These are phyloP conservation scores for Quercus gilva DNA, from an alignment of 306 rosid species.

Conservation along the genomic window DNA sequence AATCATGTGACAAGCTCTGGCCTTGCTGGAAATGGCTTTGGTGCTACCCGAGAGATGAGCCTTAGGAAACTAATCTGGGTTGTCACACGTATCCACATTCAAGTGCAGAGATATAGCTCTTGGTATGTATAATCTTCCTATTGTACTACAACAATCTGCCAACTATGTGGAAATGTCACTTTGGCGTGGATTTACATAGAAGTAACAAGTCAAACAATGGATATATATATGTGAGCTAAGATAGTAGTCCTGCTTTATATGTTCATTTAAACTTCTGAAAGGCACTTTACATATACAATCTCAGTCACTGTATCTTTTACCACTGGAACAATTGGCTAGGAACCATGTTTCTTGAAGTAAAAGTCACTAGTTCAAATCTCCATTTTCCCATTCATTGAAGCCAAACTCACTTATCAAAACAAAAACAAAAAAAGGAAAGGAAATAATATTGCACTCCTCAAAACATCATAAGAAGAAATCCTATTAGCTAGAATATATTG, in stretches of 20 bases:
- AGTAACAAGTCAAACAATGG: not conserved
- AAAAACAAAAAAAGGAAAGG: too few relatives aligned
- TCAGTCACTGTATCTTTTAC: too few relatives aligned
- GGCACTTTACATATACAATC: not conserved
- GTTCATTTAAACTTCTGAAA: not conserved
- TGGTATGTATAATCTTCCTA: slow-evolving; percentile 44
- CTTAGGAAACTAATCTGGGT: slow-evolving; percentile 87
- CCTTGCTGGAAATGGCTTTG: slow-evolving; percentile 80
- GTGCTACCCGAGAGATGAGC: slow-evolving; percentile 89
- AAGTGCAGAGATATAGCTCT: slow-evolving; percentile 77
- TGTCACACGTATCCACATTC: slow-evolving; percentile 80
- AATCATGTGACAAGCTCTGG: slow-evolving; percentile 86
- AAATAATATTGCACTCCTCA: too few relatives aligned
- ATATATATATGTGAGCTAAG: not conserved
- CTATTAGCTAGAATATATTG: too few relatives aligned
- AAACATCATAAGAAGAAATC: too few relatives aligned
- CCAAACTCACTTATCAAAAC: too few relatives aligned
- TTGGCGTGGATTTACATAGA: not conserved
- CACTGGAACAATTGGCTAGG: too few relatives aligned
- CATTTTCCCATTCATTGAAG: too few relatives aligned
- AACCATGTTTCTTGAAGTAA: too few relatives aligned
- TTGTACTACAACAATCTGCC: not conserved
- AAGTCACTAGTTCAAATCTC: too few relatives aligned
- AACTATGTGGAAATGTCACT: not conserved
- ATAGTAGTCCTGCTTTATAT: not conserved